These are phyloP conservation scores for Miscanthus lutarioriparius DNA, from an alignment of 176 grass and related monocot genomes.

Conservation along the genomic window DNA sequence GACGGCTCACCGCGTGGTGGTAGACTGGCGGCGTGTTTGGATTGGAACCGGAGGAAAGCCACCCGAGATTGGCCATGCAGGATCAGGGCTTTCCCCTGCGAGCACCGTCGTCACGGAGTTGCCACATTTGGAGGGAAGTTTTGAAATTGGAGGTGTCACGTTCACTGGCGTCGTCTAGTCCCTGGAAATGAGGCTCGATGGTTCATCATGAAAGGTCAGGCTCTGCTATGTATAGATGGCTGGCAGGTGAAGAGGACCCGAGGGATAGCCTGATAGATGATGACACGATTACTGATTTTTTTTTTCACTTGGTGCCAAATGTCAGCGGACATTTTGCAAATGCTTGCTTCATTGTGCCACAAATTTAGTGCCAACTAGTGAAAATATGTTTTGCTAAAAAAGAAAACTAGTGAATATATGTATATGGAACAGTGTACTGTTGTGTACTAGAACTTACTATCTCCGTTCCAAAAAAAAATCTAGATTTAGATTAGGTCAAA, in stretches of 20 bases:
- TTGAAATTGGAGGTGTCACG: conserved; percentile 10
- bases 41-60: not conserved
- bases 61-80: conserved; percentile 20
- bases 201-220: not conserved
- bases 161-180: conserved; percentile 4
- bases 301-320: not conserved
- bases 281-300: not conserved
- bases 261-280: not conserved
- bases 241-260: not conserved
- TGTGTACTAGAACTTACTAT: no score
- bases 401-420: not conserved
- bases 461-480: not conserved
- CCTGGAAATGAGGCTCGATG: no score
- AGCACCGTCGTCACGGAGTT: not conserved
- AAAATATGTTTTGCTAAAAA: no score
- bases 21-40: conserved; percentile 5
- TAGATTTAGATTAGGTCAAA: not conserved
- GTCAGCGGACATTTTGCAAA: no score
- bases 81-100: not conserved
- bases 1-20: not conserved
- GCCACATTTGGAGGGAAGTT: conserved; percentile 46
- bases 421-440: no score
- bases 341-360: no score
- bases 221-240: not conserved
- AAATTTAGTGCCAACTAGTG: no score